Base-by-base conservation (phyloP, 1,139 yeast species). In the Nakaseomyces sp. region DNA sequence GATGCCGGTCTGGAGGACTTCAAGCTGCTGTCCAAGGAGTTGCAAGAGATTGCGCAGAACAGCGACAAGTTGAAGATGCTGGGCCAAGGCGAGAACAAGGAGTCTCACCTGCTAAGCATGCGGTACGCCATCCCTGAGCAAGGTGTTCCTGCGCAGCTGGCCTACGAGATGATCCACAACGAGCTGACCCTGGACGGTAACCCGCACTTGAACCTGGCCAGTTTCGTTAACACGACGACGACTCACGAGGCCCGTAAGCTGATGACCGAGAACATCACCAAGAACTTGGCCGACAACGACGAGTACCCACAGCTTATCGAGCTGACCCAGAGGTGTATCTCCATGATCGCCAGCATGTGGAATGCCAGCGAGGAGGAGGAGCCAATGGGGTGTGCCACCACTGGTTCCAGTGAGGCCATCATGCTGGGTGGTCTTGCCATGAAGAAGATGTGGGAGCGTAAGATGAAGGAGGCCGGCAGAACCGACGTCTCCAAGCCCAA, bases 361-460 rank as follows among this genome's bases (percentile, higher is more conserved):
- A 71, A 86, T 59, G 89, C 88, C 10, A 43, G 61, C 57, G 47
- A 59, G 42, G 41, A 53, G 13, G 60, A 67, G 40, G 61, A 60
- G 22, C 81, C 91, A 3, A 71, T 86, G 28, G 96, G 96, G 25
- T 79, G 95, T 16, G 93, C 96, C 35, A 85, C 95, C 44, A 88
- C 96, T 1, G 96, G 96, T 5, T 86, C 95, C 3, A 81, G 93
- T 0, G 96, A 88, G 63, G 96, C 96, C 5, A 80, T 88, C 53
- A 87, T 87, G 84, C 74, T 88, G 47, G 96, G 93, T 38, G 96
- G 96, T 3, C 72, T 88, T 47, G 95, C 96, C 5, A 73, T 88
- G 83, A 88, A 88, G 71, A 83, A 87, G 57, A 73, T 74, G 50
- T 88, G 96, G 96, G 93, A 84, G 62, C 76, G 71, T 36, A 74